Conservation (phyloP, 108 stramenopile species). For the Chaetoceros muelleri region DNA sequence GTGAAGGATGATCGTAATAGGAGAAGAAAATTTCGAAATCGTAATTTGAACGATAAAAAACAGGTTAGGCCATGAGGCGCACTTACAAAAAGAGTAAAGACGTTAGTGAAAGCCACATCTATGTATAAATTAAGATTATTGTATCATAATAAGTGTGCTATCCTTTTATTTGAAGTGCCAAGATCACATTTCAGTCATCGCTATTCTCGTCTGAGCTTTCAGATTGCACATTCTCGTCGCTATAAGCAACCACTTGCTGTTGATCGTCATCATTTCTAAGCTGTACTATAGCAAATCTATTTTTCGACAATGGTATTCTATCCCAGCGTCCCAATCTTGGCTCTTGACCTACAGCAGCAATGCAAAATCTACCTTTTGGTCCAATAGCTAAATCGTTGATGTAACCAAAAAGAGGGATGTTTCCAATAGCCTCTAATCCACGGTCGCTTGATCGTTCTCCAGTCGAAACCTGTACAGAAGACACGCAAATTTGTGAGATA, state of each 20-base stretch:
- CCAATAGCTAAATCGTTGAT: conserved; percentile 77
- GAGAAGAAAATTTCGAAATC: not conserved
- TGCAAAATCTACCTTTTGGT: conserved; percentile 66
- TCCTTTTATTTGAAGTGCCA: too few relatives aligned
- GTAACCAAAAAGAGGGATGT: conserved; percentile 60
- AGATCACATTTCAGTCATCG: too few relatives aligned
- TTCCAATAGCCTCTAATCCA: conserved; percentile 37
- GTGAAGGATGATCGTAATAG: conserved; percentile 8
- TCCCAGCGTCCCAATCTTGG: conserved; percentile 82
- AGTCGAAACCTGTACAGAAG: conserved; percentile 11
- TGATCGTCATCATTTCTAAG: conserved; percentile 27
- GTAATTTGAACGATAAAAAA: not conserved
- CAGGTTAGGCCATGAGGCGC: too few relatives aligned
- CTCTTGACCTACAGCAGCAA: conserved; percentile 80
- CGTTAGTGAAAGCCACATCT: too few relatives aligned
- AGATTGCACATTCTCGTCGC: too few relatives aligned
- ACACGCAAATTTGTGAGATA: not conserved
- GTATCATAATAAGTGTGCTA: too few relatives aligned
- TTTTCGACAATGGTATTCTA: conserved; percentile 65
- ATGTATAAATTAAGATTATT: too few relatives aligned
- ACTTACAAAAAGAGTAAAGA: too few relatives aligned
- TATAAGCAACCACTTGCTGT: too few relatives aligned
- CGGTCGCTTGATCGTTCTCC: conserved; percentile 33
- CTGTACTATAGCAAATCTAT: conserved; percentile 67
- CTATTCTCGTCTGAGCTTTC: too few relatives aligned